A percentile compares a stretch with the other conserved stretches of the same genome.
Conservation (phyloP, 768 basidiomycete genomes). For the Boletus reticulatus region DNA sequence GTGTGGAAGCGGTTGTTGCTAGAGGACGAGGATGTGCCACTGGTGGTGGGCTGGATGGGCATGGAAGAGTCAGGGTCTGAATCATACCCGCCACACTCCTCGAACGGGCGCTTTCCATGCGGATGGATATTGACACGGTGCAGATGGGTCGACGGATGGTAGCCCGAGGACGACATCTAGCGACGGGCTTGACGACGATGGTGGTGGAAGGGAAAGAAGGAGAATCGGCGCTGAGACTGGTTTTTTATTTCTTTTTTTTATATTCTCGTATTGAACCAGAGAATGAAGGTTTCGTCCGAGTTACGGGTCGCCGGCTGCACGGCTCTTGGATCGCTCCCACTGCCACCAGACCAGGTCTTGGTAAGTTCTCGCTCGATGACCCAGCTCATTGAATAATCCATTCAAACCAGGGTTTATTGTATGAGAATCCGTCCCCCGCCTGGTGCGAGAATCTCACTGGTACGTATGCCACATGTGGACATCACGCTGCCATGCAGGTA, state of each 20-base stretch:
- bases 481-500: slow-evolving; percentile 1
- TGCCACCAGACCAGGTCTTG: neutral
- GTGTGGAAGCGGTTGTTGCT: slow-evolving; percentile 12
- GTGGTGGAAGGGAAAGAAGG: slow-evolving; percentile 13
- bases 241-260: slow-evolving; percentile 7
- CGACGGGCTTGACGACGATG: slow-evolving; percentile 14
- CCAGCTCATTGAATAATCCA: neutral
- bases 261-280: neutral
- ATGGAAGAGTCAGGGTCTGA: slow-evolving; percentile 30
- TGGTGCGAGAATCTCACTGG: neutral
- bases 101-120: slow-evolving; percentile 33
- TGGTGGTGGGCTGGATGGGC: slow-evolving; percentile 23
- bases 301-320: slow-evolving; percentile 3
- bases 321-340: slow-evolving; percentile 13
- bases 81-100: slow-evolving; percentile 34
- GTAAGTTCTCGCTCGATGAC: neutral
- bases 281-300: neutral
- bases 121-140: slow-evolving; percentile 26
- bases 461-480: slow-evolving; percentile 10
- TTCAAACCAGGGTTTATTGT: no score
- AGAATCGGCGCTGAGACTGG: neutral
- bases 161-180: slow-evolving; percentile 24
- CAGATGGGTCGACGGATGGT: slow-evolving; percentile 22
- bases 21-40: slow-evolving; percentile 27
- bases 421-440: neutral